These are phyloP conservation scores for Brassica balearica DNA, from an alignment of 441 rosid genomes.

Conservation along the genomic window DNA sequence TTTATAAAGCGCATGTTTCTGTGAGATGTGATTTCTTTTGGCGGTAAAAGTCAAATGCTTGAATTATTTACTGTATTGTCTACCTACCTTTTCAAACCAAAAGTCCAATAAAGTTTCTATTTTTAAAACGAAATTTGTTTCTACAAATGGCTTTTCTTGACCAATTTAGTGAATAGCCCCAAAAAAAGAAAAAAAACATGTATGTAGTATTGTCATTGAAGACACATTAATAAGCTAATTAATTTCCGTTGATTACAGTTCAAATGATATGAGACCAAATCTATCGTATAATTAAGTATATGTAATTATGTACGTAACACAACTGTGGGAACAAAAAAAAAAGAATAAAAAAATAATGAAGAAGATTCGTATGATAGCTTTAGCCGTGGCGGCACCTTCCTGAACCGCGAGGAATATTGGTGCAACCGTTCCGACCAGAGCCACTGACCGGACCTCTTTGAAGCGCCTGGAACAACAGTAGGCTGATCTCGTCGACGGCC, in stretches of 20 bases:
- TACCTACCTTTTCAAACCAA: slow-evolving; percentile 20
- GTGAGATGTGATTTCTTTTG: slow-evolving; percentile 10
- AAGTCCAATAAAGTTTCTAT: slow-evolving; percentile 27
- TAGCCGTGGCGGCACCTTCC: slow-evolving; percentile 38
- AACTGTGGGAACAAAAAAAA: slow-evolving; percentile 10
- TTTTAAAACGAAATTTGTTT: slow-evolving; percentile 8
- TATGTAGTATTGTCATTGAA: slow-evolving; percentile 22
- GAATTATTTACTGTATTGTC: slow-evolving; percentile 27
- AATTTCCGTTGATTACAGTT: slow-evolving; percentile 20
- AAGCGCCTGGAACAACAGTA: slow-evolving; percentile 38
- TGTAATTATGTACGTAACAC: slow-evolving; percentile 35
- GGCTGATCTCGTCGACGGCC: slow-evolving; percentile 31
- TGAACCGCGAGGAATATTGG: slow-evolving; percentile 37
- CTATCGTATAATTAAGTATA: slow-evolving; percentile 27
- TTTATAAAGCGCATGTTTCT: slow-evolving; percentile 29
- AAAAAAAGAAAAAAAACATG: neutral
- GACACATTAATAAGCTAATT: neutral
- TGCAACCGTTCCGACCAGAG: slow-evolving; percentile 44
- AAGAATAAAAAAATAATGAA: slow-evolving; percentile 32
- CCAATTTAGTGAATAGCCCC: neutral
- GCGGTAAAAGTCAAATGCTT: slow-evolving; percentile 18
- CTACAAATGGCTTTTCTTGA: slow-evolving; percentile 16
- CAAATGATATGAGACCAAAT: neutral
- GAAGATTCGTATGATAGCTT: slow-evolving; percentile 17
- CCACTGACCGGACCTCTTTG: slow-evolving; percentile 39